Conservation (phyloP, 2,329 filamentous ascomycete genomes). For the Botryotinia narcissicola region DNA sequence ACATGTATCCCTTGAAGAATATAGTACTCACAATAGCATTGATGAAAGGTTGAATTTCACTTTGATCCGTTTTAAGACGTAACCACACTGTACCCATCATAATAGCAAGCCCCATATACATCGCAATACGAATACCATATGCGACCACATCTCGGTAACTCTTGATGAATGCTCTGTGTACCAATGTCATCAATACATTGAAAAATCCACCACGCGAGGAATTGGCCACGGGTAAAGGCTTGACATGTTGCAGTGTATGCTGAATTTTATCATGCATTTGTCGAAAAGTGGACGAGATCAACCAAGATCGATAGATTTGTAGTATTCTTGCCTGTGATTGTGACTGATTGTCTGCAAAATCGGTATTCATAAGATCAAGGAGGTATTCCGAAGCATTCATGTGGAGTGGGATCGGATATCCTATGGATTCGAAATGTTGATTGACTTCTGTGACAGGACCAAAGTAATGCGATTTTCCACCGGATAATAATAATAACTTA, state of each 20-base stretch:
- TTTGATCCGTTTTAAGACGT: conserved; percentile 64
- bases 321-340: conserved; percentile 50
- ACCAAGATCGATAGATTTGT: conserved; percentile 56
- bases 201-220: conserved; percentile 36
- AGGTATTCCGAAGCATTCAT: conserved; percentile 80
- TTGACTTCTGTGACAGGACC: conserved; percentile 58
- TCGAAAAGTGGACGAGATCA: conserved; percentile 44
- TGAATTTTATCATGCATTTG: conserved; percentile 37
- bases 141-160: conserved; percentile 79
- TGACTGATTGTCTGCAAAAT: conserved; percentile 58
- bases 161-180: conserved; percentile 80
- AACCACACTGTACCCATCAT: conserved; percentile 91
- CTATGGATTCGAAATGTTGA: conserved; percentile 62
- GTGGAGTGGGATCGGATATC: conserved; percentile 62
- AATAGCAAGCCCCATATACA: conserved; percentile 77
- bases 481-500: conserved; percentile 70
- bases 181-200: conserved; percentile 58
- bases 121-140: conserved; percentile 77
- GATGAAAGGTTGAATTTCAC: conserved; percentile 75
- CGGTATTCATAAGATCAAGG: conserved; percentile 74
- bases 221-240: conserved; percentile 25
- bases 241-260: conserved; percentile 20
- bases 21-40: conserved; percentile 63
- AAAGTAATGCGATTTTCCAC: conserved; percentile 70
- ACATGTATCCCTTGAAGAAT: neutral